Evolutionary conservation across 1,284 basidiomycete genomes (phyloP).

Genomic region (Rhodofomes roseus): DNA sequence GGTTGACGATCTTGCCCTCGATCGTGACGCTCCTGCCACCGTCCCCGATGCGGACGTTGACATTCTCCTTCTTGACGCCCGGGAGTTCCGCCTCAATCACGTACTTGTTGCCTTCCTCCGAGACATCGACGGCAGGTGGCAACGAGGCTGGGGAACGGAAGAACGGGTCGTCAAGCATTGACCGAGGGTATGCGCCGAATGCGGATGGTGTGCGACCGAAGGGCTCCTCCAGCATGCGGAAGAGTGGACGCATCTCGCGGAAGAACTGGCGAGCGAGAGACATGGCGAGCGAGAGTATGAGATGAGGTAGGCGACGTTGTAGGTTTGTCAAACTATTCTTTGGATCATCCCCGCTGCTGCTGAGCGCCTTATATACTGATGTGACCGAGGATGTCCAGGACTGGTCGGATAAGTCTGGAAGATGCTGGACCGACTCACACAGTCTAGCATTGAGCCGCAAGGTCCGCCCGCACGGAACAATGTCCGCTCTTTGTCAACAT

Average conservation of each 20-base stretch:
- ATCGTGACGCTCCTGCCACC: constrained; percentile 69
- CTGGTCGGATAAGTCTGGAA: not conserved
- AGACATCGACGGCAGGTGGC: constrained; percentile 60
- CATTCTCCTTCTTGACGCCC: constrained; percentile 73
- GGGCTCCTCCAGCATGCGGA: constrained; percentile 70
- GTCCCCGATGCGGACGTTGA: constrained; percentile 68
- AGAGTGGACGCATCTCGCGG: constrained; percentile 69
- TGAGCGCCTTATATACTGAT: not conserved
- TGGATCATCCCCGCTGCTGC: not conserved
- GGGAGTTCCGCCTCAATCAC: constrained; percentile 74
- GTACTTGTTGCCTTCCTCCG: constrained; percentile 62
- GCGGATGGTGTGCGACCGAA: constrained; percentile 39
- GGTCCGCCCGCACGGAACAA: not conserved
- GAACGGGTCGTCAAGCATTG: constrained; percentile 51
- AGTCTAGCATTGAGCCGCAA: not conserved
- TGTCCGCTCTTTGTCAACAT: not conserved
- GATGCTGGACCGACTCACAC: not conserved
- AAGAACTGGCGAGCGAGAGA: constrained; percentile 51
- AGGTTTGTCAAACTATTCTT: not conserved
- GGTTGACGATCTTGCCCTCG: constrained; percentile 52
- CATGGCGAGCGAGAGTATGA: constrained; percentile 13
- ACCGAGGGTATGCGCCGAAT: constrained; percentile 22
- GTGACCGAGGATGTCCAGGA: not conserved
- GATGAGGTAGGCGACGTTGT: not conserved
- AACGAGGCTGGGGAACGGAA: constrained; percentile 31